A percentile compares a stretch with the other conserved stretches of the same genome.
Evolutionary conservation across 495 filamentous ascomycete genomes (phyloP).

Genomic region (Wilcoxina mikolae): DNA sequence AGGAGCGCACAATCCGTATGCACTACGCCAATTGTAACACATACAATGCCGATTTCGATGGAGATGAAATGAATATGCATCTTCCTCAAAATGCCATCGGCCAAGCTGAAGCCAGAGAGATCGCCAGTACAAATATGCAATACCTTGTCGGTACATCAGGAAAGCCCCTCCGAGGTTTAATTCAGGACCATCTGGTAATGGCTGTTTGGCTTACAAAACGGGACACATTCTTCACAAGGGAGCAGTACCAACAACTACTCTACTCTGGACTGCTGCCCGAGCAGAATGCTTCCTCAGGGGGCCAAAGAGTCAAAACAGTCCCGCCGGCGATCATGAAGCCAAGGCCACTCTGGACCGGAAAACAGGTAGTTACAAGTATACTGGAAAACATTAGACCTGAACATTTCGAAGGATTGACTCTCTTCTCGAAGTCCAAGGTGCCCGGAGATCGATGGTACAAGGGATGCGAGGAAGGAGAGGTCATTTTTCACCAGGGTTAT

Average conservation of each 20-base stretch:
- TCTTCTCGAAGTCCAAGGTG: slow-evolving; percentile 64
- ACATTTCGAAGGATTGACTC: slow-evolving; percentile 59
- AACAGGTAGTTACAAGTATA: slow-evolving; percentile 88
- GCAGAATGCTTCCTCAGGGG: slow-evolving; percentile 49
- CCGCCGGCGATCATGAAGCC: slow-evolving; percentile 74
- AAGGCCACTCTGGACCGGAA: slow-evolving; percentile 80
- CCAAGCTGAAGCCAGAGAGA: slow-evolving; percentile 71
- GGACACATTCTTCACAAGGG: slow-evolving; percentile 80
- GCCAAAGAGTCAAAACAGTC: slow-evolving; percentile 57
- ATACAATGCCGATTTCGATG: slow-evolving; percentile 99
- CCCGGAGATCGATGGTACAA: slow-evolving; percentile 53
- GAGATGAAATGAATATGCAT: slow-evolving; percentile 99
- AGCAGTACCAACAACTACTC: slow-evolving; percentile 83
- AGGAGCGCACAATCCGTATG: slow-evolving; percentile 96
- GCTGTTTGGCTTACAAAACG: slow-evolving; percentile 77
- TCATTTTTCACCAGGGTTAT: slow-evolving; percentile 75
- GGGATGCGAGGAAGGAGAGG: slow-evolving; percentile 52
- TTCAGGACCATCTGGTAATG: slow-evolving; percentile 97
- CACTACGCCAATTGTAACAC: slow-evolving; percentile 99
- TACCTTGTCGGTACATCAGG: slow-evolving; percentile 90
- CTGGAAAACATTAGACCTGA: slow-evolving; percentile 75
- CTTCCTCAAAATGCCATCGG: slow-evolving; percentile 96
- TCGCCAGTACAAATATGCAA: slow-evolving; percentile 94
- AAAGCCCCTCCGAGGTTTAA: slow-evolving; percentile 87
- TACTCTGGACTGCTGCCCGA: slow-evolving; percentile 84